Conservation (phyloP, 2,329 filamentous ascomycete species). For the Pseudogymnoascus sp. region DNA sequence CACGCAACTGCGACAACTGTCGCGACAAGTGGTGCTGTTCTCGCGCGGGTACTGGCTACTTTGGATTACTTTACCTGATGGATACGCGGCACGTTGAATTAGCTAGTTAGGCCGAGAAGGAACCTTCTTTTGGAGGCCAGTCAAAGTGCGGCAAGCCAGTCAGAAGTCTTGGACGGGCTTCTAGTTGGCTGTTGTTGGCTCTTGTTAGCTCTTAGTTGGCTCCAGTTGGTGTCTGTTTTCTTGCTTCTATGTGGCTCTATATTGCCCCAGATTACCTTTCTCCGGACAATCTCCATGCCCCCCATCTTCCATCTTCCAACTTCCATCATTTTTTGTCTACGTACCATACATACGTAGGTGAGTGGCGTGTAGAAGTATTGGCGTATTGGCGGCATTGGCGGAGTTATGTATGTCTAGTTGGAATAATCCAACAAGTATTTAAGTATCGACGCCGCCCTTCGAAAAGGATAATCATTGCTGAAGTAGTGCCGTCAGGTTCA, state of each 20-base stretch:
- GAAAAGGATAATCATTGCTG: background rate
- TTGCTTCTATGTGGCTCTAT: background rate
- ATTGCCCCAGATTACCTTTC: background rate
- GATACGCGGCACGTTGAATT: background rate
- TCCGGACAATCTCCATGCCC: background rate
- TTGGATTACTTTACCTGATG: background rate
- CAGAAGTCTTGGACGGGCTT: background rate
- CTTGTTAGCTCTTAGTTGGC: background rate
- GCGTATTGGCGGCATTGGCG: too few relatives aligned
- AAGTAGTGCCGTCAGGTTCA: background rate
- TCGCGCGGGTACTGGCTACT: background rate
- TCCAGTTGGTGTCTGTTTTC: background rate
- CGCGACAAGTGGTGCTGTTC: background rate
- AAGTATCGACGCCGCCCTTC: background rate
- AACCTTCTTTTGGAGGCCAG: background rate
- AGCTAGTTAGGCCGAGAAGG: background rate
- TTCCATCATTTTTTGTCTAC: background rate
- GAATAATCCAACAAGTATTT: background rate
- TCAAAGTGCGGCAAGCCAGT: background rate
- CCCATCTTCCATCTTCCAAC: background rate
- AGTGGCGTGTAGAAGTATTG: background rate
- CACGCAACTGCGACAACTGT: conserved; percentile 49
- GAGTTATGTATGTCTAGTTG: too few relatives aligned
- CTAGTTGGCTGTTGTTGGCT: background rate
- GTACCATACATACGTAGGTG: background rate